A percentile compares a stretch with the other conserved stretches of the same genome.
Conservation (phyloP, 2,329 filamentous ascomycete genomes). For the Talaromyces albobiverticillius region DNA sequence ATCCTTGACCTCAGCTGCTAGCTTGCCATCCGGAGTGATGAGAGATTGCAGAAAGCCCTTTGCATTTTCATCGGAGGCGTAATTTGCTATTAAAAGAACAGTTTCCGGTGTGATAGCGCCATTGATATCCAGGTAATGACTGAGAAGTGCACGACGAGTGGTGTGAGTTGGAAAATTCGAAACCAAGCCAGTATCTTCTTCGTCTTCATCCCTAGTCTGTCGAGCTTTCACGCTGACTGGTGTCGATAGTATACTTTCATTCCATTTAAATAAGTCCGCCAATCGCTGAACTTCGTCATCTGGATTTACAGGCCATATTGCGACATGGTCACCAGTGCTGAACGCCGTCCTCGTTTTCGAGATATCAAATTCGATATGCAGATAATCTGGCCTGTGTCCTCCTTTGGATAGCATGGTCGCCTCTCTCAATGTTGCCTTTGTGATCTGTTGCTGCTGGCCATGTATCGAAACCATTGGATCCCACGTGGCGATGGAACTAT, state of each 20-base stretch:
- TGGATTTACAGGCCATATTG: constrained; percentile 41
- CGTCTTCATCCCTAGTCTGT: constrained; percentile 5
- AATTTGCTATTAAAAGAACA: background rate
- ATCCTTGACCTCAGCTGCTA: background rate
- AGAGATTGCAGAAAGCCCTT: background rate
- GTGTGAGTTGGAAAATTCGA: background rate
- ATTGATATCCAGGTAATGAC: background rate
- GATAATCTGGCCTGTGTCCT: constrained; percentile 18
- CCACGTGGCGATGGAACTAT: no score
- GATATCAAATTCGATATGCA: constrained; percentile 42
- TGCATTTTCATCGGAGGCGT: background rate
- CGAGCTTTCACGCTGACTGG: constrained; percentile 15
- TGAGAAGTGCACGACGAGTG: background rate
- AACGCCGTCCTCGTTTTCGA: constrained; percentile 28
- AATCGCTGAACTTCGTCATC: constrained; percentile 33
- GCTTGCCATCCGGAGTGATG: background rate
- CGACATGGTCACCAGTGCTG: constrained; percentile 42
- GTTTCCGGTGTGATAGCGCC: background rate
- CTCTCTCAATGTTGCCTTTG: background rate
- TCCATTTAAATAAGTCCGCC: constrained; percentile 24
- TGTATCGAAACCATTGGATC: background rate
- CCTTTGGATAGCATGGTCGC: background rate
- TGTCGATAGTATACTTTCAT: background rate
- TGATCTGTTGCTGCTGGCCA: background rate
- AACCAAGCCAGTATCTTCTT: background rate